Evolutionary conservation across 768 basidiomycete genomes (phyloP).

Genomic region (Boletus fagicola): DNA sequence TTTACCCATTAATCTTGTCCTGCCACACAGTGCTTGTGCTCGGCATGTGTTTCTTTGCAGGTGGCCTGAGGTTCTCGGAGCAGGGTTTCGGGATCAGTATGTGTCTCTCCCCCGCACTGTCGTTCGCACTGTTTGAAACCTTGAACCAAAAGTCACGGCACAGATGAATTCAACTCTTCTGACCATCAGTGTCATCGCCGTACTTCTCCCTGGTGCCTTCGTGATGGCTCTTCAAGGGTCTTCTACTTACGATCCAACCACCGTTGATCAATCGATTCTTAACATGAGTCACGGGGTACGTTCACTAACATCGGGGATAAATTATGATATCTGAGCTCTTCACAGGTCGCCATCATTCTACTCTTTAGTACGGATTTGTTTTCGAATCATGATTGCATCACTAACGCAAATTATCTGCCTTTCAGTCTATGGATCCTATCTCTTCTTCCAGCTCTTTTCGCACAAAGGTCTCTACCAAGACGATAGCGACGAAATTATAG

Average conservation of each 20-base stretch:
- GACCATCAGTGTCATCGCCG: constrained; percentile 72
- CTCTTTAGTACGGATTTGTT: constrained; percentile 55
- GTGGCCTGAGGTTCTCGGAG: constrained; percentile 72
- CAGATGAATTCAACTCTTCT: constrained; percentile 74
- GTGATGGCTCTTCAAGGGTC: constrained; percentile 50
- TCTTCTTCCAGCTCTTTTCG: constrained; percentile 80
- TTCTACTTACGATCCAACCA: constrained; percentile 13
- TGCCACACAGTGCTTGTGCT: constrained; percentile 65
- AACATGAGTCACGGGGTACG: constrained; percentile 76
- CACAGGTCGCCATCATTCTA: constrained; percentile 69
- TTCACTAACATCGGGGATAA: neutral
- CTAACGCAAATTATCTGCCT: neutral
- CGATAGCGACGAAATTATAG: constrained; percentile 31
- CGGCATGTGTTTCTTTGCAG: constrained; percentile 84
- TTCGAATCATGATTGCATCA: too few relatives aligned
- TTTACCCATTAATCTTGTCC: neutral
- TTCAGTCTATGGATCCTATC: constrained; percentile 66
- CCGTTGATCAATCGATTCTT: constrained; percentile 50
- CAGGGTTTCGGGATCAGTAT: constrained; percentile 73
- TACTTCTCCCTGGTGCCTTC: constrained; percentile 75
- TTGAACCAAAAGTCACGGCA: constrained; percentile 53
- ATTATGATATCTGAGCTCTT: neutral
- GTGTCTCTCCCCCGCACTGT: constrained; percentile 21
- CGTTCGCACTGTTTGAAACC: neutral
- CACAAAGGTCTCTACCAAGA: constrained; percentile 53